Percentiles rank a stretch among this genome's conserved stretches.
These are phyloP conservation scores for Pyrenopolyporus hunteri DNA, from an alignment of 495 filamentous ascomycete genomes.

Conservation along the genomic window DNA sequence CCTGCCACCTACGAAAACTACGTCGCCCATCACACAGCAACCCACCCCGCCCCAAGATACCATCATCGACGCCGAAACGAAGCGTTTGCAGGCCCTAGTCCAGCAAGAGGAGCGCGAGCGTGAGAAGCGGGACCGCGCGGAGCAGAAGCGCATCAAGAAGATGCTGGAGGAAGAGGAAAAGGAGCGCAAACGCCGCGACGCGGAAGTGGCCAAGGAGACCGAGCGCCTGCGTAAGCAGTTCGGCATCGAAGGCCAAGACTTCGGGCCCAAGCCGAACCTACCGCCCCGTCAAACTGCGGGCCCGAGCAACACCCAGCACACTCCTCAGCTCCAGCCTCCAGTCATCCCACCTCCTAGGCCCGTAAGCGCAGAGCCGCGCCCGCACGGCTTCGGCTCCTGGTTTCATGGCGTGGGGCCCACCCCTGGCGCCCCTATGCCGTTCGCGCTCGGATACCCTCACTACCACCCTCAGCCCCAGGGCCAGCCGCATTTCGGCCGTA, in stretches of 20 bases:
- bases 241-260: slow-evolving; percentile 59
- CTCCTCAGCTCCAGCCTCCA: slow-evolving; percentile 37
- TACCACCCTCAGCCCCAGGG: slow-evolving; percentile 1
- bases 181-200: slow-evolving; percentile 66
- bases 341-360: slow-evolving; percentile 47
- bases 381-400: slow-evolving; percentile 35
- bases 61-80: slow-evolving; percentile 67
- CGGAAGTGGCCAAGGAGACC: slow-evolving; percentile 83
- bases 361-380: slow-evolving; percentile 48
- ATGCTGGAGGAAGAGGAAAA: slow-evolving; percentile 82
- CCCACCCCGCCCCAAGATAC: slow-evolving; percentile 45
- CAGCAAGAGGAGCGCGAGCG: slow-evolving; percentile 62
- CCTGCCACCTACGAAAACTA: slow-evolving; percentile 22
- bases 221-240: slow-evolving; percentile 77
- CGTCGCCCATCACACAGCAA: slow-evolving; percentile 30
- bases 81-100: slow-evolving; percentile 62
- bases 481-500: slow-evolving; percentile 9
- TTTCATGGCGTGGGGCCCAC: slow-evolving; percentile 23
- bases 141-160: slow-evolving; percentile 72
- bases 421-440: slow-evolving; percentile 6
- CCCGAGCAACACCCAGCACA: slow-evolving; percentile 3
- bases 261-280: slow-evolving; percentile 33
- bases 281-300: slow-evolving; percentile 35
- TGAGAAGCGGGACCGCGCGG: slow-evolving; percentile 60
- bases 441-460: slow-evolving; percentile 2